Evolutionary conservation across 176 grass and related monocot species (phyloP), one percentile per base, ranked within the genome.

Genomic region (Zizania latifolia): DNA sequence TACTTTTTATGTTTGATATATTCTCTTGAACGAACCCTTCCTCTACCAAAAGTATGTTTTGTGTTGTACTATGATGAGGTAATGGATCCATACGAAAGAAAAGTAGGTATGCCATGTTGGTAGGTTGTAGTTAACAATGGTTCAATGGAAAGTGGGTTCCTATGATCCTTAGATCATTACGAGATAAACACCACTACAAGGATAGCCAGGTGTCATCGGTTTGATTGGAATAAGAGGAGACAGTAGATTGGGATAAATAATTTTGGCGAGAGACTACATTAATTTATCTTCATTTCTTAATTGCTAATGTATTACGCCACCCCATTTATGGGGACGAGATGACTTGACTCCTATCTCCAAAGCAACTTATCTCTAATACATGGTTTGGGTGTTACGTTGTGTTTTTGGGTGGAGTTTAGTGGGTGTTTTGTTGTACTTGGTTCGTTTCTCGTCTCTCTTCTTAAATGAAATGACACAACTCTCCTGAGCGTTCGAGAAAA

Each of bases 21-120:
- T 62, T 76, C 51, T 63, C 51, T 86, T 76, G 66, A 64, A 43
- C 27, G 27, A 13, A 36, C 21, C 10, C 28, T 62, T 37, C 61
- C 41, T 54, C 31, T 50, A 26, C 33, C 17, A 71, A 37, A 7
- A 63, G 17, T 51, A 58, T 68, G 21, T 32, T 29, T 50, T 15
- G 10, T 32, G 12, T 6, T 86, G 8, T 30, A 60, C 65, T 74
- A 29, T 72, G 30, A 72, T 22, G 10, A 22, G 10, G 9, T 80
- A 40, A 80, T 2, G 17, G 76, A 16, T 62, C 44, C 33, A 61
- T 60, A 67, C 8, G 38, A 35, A 68, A 75, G 19, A 55, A 33
- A 39, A 68, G 0, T 5, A 30, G 9, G 30, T 35, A 26, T 64
- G 0, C 40, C 28, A 73, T 57, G 72, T 72, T 58, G 12, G 11